A percentile compares a stretch with the other conserved stretches of the same genome.
Evolutionary conservation across 805 yeast genomes (phyloP).

Genomic region (Diddensiella santjacobensis): DNA sequence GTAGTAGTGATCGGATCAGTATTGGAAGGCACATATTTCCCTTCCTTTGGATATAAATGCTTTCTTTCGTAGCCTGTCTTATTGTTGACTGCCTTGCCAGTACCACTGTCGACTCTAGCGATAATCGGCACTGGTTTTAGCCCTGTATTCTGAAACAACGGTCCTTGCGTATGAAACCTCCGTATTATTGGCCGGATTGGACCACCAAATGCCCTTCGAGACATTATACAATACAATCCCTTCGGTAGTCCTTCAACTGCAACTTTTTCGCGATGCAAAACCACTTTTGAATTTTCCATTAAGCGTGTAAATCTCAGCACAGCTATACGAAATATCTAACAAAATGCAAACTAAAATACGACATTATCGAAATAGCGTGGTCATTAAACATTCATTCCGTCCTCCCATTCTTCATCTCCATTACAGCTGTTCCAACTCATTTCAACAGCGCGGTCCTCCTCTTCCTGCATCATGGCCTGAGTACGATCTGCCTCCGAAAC

Average conservation of each 20-base stretch:
- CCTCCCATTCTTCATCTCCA: slow-evolving; percentile 9
- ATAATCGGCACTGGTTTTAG: not conserved
- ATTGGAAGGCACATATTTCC: slow-evolving; percentile 20
- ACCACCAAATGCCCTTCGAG: not conserved
- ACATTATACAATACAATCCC: not conserved
- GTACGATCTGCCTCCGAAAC: not conserved
- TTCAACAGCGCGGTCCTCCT: not conserved
- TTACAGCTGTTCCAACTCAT: slow-evolving; percentile 6
- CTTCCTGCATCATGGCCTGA: not conserved
- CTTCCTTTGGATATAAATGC: slow-evolving; percentile 23
- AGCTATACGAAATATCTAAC: too few species aligned
- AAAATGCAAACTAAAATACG: too few species aligned
- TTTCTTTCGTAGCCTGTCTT: slow-evolving; percentile 9
- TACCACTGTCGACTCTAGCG: not conserved
- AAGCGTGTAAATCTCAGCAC: not conserved
- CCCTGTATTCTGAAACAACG: not conserved
- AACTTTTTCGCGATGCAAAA: not conserved
- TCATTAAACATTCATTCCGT: slow-evolving; percentile 1
- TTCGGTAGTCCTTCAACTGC: not conserved
- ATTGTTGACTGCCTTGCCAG: slow-evolving; percentile 13
- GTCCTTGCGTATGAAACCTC: not conserved
- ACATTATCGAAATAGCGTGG: not conserved
- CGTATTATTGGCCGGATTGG: not conserved
- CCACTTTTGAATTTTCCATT: not conserved
- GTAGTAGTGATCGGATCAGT: slow-evolving; percentile 27